phyloP scores from a whole-genome alignment of 495 filamentous ascomycete genomes.

The Cairneyella variabilis region DNA sequence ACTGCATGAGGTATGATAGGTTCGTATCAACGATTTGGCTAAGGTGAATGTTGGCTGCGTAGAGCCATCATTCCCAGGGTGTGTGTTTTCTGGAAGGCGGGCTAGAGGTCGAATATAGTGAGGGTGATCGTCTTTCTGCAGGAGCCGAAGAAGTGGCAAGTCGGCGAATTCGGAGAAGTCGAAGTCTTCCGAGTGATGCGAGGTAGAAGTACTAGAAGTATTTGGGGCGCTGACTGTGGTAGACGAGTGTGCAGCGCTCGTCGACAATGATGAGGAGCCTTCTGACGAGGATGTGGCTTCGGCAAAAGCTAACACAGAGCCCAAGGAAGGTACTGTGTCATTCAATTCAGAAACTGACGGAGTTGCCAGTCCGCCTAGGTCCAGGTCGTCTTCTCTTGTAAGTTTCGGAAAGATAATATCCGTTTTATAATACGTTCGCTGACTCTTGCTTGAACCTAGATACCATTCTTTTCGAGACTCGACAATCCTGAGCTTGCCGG shows the following conservation, averaged over 20 bases:
- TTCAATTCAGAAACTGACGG: background rate
- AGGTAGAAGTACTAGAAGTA: background rate
- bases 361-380: background rate
- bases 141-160: conserved; percentile 29
- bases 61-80: conserved; percentile 41
- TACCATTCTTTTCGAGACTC: conserved; percentile 73
- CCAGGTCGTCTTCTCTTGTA: conserved; percentile 2
- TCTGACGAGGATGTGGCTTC: background rate
- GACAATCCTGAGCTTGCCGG: conserved; percentile 55
- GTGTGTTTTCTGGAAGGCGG: conserved; percentile 34
- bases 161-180: conserved; percentile 24
- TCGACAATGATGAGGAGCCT: background rate
- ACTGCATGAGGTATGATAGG: conserved; percentile 54
- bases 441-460: conserved; percentile 51
- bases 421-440: conserved; percentile 66
- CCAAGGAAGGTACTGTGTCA: background rate
- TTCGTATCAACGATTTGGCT: conserved; percentile 54
- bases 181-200: conserved; percentile 1
- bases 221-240: background rate
- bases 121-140: conserved; percentile 33
- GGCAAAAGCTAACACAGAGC: background rate
- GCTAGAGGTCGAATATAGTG: conserved; percentile 35
- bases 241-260: background rate
- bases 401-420: conserved; percentile 44
- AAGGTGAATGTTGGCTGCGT: conserved; percentile 44